These are phyloP conservation scores for Curvularia lunata DNA, from an alignment of 2,329 filamentous ascomycete species.

Conservation along the genomic window DNA sequence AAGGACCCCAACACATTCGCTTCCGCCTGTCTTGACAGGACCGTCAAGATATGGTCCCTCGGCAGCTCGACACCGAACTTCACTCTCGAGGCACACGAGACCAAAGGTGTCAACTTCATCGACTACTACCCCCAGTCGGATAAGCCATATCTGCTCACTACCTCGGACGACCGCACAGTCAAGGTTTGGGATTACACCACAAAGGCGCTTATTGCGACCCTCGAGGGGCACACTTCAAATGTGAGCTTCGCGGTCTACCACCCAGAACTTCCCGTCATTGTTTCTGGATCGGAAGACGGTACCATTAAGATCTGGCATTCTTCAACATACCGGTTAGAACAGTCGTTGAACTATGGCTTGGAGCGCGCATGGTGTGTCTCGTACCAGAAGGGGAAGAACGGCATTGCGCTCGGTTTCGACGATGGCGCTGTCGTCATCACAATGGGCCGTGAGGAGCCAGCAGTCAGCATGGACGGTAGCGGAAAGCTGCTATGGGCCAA, in stretches of 20 bases:
- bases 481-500: slow-evolving; percentile 96
- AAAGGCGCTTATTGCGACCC: slow-evolving; percentile 92
- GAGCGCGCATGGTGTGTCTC: slow-evolving; percentile 98
- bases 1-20: slow-evolving; percentile 83
- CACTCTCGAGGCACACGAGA: slow-evolving; percentile 95
- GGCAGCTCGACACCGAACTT: slow-evolving; percentile 95
- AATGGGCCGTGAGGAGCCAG: slow-evolving; percentile 95
- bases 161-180: slow-evolving; percentile 93
- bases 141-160: slow-evolving; percentile 89
- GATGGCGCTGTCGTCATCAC: slow-evolving; percentile 98
- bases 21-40: slow-evolving; percentile 92
- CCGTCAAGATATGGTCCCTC: slow-evolving; percentile 97
- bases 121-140: slow-evolving; percentile 78
- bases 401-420: slow-evolving; percentile 94
- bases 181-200: slow-evolving; percentile 99
- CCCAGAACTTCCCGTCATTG: slow-evolving; percentile 93
- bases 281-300: slow-evolving; percentile 96
- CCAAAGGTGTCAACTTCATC: slow-evolving; percentile 97
- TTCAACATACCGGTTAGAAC: slow-evolving; percentile 94
- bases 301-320: slow-evolving; percentile 99
- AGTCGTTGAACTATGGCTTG: slow-evolving; percentile 92
- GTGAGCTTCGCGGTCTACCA: slow-evolving; percentile 99
- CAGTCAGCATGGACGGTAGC: slow-evolving; percentile 94
- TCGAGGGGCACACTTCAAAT: slow-evolving; percentile 97
- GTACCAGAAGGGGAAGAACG: slow-evolving; percentile 93